phyloP scores from a whole-genome alignment of 805 yeast genomes.

The Metschnikowia aberdeeniae region DNA sequence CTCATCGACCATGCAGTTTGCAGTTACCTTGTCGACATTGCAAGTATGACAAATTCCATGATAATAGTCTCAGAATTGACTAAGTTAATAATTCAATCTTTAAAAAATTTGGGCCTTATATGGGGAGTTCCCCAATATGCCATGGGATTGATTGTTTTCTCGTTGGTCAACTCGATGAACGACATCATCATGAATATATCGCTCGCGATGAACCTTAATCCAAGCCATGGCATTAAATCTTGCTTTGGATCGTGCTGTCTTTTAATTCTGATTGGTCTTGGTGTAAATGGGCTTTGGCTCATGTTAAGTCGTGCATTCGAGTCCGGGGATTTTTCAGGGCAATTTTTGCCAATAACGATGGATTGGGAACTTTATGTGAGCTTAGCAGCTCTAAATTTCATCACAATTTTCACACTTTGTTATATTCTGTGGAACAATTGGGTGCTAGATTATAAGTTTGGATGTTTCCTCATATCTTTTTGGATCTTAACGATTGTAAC shows the following conservation, averaged over 20 bases:
- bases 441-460: constrained; percentile 30
- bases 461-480: constrained; percentile 12
- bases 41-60: constrained; percentile 24
- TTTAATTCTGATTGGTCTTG: constrained; percentile 47
- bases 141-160: constrained; percentile 45
- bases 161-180: constrained; percentile 49
- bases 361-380: constrained; percentile 23
- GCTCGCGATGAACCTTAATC: constrained; percentile 36
- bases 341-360: constrained; percentile 20
- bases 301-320: constrained; percentile 13
- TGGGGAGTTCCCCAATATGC: constrained; percentile 44
- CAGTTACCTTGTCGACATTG: constrained; percentile 2
- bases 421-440: constrained; percentile 32
- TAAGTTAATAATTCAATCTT: constrained; percentile 20
- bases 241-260: constrained; percentile 54
- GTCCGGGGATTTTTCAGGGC: constrained; percentile 1
- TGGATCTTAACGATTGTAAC: constrained; percentile 8
- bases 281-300: constrained; percentile 39
- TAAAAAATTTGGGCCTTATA: constrained; percentile 45
- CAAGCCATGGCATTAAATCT: constrained; percentile 44
- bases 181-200: constrained; percentile 50
- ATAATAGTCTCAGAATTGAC: constrained; percentile 27
- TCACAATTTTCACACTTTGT: constrained; percentile 21
- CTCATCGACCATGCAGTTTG: constrained; percentile 11
- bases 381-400: constrained; percentile 22